phyloP scores from a whole-genome alignment of 2,329 filamentous ascomycete species.

The Sporothrix protearum region DNA sequence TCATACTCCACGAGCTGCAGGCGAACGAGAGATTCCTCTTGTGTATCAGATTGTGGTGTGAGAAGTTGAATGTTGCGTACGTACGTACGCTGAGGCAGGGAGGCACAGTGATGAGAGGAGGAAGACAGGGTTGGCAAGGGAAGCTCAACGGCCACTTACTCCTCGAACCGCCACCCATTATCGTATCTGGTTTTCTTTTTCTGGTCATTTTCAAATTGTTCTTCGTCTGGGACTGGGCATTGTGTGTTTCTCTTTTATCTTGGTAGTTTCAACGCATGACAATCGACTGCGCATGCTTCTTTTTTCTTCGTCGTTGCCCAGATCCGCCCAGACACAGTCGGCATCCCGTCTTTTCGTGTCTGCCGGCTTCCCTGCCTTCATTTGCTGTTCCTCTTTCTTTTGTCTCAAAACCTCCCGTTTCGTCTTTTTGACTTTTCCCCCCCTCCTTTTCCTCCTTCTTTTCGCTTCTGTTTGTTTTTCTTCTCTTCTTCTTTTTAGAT shows the following conservation, averaged over 20 bases:
- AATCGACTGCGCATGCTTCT: neutral
- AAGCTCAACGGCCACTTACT: too few relatives aligned
- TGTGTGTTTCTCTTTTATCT: slow-evolving; percentile 19
- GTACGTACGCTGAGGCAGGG: slow-evolving; percentile 11
- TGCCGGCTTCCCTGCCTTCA: slow-evolving; percentile 1
- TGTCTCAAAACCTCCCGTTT: slow-evolving; percentile 2
- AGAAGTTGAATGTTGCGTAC: neutral
- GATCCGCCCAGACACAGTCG: neutral
- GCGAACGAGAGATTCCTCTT: neutral
- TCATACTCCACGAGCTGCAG: neutral
- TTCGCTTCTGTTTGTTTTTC: slow-evolving; percentile 20
- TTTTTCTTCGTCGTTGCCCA: neutral
- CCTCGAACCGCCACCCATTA: neutral
- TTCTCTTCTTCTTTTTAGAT: slow-evolving; percentile 21
- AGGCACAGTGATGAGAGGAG: neutral
- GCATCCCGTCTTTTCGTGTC: neutral
- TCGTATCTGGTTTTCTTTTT: neutral
- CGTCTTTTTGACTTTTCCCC: slow-evolving; percentile 20
- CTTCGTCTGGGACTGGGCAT: neutral
- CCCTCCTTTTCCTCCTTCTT: slow-evolving; percentile 15
- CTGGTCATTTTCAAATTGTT: too few relatives aligned
- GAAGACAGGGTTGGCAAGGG: neutral
- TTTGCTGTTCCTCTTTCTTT: neutral
- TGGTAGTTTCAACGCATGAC: slow-evolving; percentile 17
- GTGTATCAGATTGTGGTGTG: slow-evolving; percentile 14